These are phyloP conservation scores for Pichia nakasei DNA, from an alignment of 805 yeast genomes.

Conservation along the genomic window DNA sequence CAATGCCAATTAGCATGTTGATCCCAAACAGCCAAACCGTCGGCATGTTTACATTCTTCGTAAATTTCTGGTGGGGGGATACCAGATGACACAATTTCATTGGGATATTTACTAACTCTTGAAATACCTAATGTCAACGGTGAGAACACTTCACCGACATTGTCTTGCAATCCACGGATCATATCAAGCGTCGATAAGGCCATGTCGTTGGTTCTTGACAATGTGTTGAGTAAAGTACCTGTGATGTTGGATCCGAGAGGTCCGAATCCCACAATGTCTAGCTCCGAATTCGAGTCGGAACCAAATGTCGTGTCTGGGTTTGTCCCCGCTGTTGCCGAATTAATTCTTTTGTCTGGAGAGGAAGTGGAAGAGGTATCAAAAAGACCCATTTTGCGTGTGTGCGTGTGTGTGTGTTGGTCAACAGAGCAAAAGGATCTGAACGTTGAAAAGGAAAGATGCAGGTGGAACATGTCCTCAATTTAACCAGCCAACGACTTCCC, in stretches of 20 bases:
- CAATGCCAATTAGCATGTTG: slow-evolving; percentile 82
- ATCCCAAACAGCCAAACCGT: slow-evolving; percentile 81
- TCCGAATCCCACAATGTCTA: neutral
- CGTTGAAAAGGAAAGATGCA: too few relatives aligned
- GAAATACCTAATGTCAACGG: neutral
- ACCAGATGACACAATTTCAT: slow-evolving; percentile 22
- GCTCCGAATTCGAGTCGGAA: neutral
- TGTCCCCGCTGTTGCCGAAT: neutral
- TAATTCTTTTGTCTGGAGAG: neutral
- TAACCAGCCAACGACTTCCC: neutral
- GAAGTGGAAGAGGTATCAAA: slow-evolving; percentile 6
- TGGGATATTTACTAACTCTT: slow-evolving; percentile 7
- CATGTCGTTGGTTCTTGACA: slow-evolving; percentile 13
- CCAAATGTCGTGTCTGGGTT: neutral
- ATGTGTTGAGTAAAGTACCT: slow-evolving; percentile 2
- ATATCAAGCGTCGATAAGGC: slow-evolving; percentile 8
- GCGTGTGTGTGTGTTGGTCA: neutral
- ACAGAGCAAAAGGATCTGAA: neutral
- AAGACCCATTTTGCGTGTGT: slow-evolving; percentile 7
- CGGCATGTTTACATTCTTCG: slow-evolving; percentile 49
- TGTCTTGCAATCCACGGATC: slow-evolving; percentile 3
- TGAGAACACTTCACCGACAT: neutral
- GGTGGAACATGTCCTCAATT: neutral
- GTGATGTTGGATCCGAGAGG: neutral
- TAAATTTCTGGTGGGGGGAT: slow-evolving; percentile 38